Evolutionary conservation across 2,329 filamentous ascomycete species (phyloP).

Genomic region (Cercospora canescens): DNA sequence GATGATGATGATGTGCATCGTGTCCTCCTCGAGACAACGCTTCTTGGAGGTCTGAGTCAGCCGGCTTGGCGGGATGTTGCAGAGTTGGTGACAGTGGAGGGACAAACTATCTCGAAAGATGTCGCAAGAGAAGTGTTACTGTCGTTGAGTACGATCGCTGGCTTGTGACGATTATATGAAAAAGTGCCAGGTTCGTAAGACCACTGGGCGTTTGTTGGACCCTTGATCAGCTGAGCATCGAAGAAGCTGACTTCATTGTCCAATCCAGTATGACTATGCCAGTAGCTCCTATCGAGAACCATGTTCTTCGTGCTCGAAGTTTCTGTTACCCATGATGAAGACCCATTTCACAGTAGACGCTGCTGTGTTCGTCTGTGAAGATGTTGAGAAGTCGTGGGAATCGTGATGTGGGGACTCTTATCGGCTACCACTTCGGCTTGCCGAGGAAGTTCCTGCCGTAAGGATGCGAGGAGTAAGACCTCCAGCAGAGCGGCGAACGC

Average conservation of each 20-base stretch:
- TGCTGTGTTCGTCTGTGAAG: not conserved
- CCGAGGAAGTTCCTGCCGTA: not conserved
- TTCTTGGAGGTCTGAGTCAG: not conserved
- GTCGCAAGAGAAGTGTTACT: not conserved
- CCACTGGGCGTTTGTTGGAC: too few relatives aligned
- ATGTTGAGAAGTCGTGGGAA: not conserved
- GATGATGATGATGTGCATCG: conserved; percentile 27
- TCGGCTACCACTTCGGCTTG: not conserved
- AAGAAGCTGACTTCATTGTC: not conserved
- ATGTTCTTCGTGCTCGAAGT: not conserved
- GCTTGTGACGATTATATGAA: too few relatives aligned
- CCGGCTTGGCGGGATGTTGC: too few relatives aligned
- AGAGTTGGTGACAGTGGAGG: not conserved
- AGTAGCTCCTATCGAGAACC: not conserved
- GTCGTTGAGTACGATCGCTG: too few relatives aligned
- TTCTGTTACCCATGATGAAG: not conserved
- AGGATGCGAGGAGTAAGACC: not conserved
- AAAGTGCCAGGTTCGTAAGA: too few relatives aligned
- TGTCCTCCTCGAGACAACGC: not conserved
- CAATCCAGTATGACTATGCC: not conserved
- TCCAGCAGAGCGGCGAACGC: not conserved
- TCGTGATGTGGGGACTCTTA: not conserved
- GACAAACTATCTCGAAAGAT: not conserved
- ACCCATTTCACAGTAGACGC: too few relatives aligned
- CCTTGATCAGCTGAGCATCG: not conserved